phyloP scores from a whole-genome alignment of 73 alveolate genomes.

The Tetrahymena elliotti region DNA sequence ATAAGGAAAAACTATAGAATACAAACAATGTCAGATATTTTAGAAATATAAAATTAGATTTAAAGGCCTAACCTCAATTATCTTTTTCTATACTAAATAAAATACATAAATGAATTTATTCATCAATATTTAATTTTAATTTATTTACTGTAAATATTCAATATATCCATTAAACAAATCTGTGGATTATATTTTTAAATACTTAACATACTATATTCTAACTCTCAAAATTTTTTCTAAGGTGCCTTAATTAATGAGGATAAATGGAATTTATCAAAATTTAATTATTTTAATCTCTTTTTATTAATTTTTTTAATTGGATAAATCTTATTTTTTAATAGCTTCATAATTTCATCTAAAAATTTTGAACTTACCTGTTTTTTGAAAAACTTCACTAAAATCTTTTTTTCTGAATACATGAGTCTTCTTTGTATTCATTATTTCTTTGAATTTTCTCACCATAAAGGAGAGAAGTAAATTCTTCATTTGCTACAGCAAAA shows the following conservation, averaged over 20 bases:
- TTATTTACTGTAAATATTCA: too few species aligned
- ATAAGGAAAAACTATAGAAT: neutral
- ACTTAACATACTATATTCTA: too few species aligned
- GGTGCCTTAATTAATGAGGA: too few species aligned
- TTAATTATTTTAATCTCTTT: too few species aligned
- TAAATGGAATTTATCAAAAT: too few species aligned
- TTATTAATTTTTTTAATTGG: too few species aligned
- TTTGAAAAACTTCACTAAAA: neutral
- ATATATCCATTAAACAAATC: too few species aligned
- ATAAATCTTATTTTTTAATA: too few species aligned
- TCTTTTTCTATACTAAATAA: neutral
- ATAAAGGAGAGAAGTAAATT: neutral
- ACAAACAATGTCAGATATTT: neutral
- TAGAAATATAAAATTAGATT: neutral
- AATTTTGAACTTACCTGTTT: too few species aligned
- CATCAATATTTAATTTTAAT: neutral
- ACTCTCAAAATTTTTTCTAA: too few species aligned
- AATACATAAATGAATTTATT: neutral
- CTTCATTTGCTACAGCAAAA: neutral
- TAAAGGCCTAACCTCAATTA: neutral
- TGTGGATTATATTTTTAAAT: too few species aligned
- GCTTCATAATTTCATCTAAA: too few species aligned
- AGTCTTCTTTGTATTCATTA: neutral
- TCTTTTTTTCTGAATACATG: neutral
- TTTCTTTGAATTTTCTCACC: neutral